Conservation (phyloP, 352 stramenopile genomes). For the Globisporangium cylindrosporum region DNA sequence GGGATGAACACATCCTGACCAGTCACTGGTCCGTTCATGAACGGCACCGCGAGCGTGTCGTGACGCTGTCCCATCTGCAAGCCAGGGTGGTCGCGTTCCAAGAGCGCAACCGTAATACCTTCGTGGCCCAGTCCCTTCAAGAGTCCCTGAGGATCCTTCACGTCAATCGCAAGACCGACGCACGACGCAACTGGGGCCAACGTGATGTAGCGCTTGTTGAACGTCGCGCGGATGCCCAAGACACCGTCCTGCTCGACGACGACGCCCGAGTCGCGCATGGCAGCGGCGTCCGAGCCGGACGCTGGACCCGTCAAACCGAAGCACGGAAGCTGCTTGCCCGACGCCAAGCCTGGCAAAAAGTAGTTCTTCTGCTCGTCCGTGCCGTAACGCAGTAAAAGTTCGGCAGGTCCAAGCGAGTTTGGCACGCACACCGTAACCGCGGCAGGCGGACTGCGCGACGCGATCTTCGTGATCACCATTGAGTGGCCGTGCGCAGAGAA, state of each 20-base stretch:
- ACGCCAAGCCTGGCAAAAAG: conserved; percentile 91
- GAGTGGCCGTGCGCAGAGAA: conserved; percentile 91
- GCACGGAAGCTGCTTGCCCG: conserved; percentile 96
- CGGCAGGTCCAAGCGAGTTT: conserved; percentile 96
- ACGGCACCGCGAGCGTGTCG: conserved; percentile 94
- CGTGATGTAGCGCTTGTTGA: conserved; percentile 99
- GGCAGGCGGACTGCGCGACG: conserved; percentile 88
- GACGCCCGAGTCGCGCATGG: conserved; percentile 93
- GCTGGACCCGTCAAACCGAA: conserved; percentile 96
- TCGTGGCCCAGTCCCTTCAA: conserved; percentile 92
- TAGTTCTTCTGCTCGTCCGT: conserved; percentile 96
- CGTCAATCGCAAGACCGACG: conserved; percentile 96
- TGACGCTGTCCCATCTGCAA: conserved; percentile 95
- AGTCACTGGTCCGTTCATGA: conserved; percentile 98
- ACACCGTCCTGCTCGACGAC: conserved; percentile 94
- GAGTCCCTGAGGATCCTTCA: conserved; percentile 94
- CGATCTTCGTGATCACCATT: conserved; percentile 92
- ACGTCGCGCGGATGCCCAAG: conserved; percentile 93
- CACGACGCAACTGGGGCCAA: conserved; percentile 96
- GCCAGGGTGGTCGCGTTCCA: conserved; percentile 94
- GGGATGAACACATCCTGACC: conserved; percentile 98
- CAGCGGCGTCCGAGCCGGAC: conserved; percentile 94
- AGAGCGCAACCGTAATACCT: conserved; percentile 95
- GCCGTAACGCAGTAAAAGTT: conserved; percentile 95
- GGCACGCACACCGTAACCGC: conserved; percentile 95